These are phyloP conservation scores for Glycine latifolia DNA, from an alignment of 306 rosid species.

Conservation along the genomic window DNA sequence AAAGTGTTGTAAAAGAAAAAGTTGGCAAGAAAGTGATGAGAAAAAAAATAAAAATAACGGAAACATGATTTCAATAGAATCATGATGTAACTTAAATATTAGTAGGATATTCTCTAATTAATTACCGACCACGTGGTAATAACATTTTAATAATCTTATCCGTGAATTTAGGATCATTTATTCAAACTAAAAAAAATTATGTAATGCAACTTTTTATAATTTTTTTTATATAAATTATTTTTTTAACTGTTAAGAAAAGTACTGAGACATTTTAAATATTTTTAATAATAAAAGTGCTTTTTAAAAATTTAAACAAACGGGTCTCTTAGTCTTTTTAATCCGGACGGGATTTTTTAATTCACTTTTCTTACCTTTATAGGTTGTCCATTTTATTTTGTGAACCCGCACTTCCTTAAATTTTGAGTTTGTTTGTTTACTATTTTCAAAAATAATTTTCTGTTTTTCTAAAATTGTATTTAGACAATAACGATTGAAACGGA, in stretches of 20 bases:
- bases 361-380: neutral
- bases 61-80: neutral
- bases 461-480: neutral
- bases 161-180: neutral
- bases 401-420: neutral
- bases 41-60: too few species aligned
- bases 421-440: neutral
- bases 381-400: neutral
- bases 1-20: too few species aligned
- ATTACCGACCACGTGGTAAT: neutral
- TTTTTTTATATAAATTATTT: neutral
- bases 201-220: neutral
- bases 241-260: neutral
- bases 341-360: neutral
- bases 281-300: neutral
- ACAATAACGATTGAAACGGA: too few species aligned
- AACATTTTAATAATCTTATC: too few species aligned
- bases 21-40: too few species aligned
- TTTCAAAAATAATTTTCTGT: neutral
- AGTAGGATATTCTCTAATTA: neutral
- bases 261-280: neutral
- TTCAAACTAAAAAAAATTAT: neutral
- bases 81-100: neutral
- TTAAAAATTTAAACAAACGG: neutral
- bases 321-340: neutral